Evolutionary conservation across 129 eudicot species (phyloP), one percentile per base, ranked within the genome.

Genomic region (Flaveria brownii): DNA sequence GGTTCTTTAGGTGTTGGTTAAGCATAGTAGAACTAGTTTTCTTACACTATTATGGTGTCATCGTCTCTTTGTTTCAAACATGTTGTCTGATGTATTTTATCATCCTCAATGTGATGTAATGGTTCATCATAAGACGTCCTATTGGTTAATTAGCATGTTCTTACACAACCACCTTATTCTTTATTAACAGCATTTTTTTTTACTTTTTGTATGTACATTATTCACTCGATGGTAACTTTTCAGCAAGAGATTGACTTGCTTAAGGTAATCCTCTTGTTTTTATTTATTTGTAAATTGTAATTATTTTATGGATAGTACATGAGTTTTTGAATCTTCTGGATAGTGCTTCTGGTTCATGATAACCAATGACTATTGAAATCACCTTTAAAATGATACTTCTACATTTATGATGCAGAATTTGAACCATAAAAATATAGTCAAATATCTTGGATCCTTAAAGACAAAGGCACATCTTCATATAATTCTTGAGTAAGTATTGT

Each of bases 161-260:
- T 20, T 36, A 36, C 46, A 17, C 39, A 43, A 51, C 55, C 50
- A 72, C 78, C 55, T 65, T 51, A 51, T 39, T 6, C 2, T 72
- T 11, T 72, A 72, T n/a, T 80, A 55, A 80, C 60, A 64, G 54
- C 18, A 43, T 56, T 36, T 36, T 36, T 30, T 80, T 56, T 71
- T 82, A 20, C 61, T 71, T 87, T 81, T 63, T 76, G 30, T 76
- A 75, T 87, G 83, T 72, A 52, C 70, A 39, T 62, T 56, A 26
- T 16, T 75, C 76, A 51, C 20, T 76, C 61, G 74, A 70, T 71
- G 55, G 75, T 49, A 77, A 70, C 71, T 55, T 74, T 23, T 61
- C 97, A 94, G 99, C 97, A 91, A 91, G 99, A 94, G 82, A 94
- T 94, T 73, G 99, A 94, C 81, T 85, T 94, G 84, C 93, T 94